Evolutionary conservation across 2,329 filamentous ascomycete genomes (phyloP), one percentile per base, ranked within the genome.

Genomic region (Botrytis squamosa): DNA sequence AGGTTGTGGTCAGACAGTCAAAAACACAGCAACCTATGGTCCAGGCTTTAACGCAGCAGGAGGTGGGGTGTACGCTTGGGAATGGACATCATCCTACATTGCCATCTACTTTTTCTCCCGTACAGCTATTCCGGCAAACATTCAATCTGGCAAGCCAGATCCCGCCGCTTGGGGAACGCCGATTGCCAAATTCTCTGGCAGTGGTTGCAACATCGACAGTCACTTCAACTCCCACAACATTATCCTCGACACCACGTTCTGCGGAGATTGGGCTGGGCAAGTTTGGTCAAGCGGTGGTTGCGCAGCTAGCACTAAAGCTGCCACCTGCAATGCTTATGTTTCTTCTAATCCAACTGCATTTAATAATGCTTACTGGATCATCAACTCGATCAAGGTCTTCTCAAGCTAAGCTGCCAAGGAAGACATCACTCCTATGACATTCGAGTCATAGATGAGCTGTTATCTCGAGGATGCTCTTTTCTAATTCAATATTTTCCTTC

Each of bases 41-140:
- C 84, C 88, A 40, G 89, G 87, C 10, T 94, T 97, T 85, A 96
- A 96, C 82, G 84, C 84, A 38, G 86, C 83, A 46, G 86, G 87
- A 16, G 92, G 92, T 38, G 93, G 92, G 57, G 86, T 94, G 64
- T 94, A 92, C 79, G 92, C 89, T 49, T 88, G 91, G 73, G 90
- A 94, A 82, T 97, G 94, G 93, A 93, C 91, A 2, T 86, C 87
- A 44, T 81, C 87, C 0, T 86, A 86, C 76, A 96, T 98, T 82
- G 87, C 87, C 59, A 86, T 97, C 76, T 98, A 90, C 89, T 95
- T 93, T 86, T 98, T 97, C 83, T 86, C 90, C 0, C 91, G 93
- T 42, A 77, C 82, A 75, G 81, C 81, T 22, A 88, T 95, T 74
- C 93, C 93, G 1, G 78, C 82, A 4, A 90, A 95, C 81, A 89